A percentile compares a stretch with the other conserved stretches of the same genome.
phyloP scores from a whole-genome alignment of 345 rosid species.

The Boechera stricta region DNA sequence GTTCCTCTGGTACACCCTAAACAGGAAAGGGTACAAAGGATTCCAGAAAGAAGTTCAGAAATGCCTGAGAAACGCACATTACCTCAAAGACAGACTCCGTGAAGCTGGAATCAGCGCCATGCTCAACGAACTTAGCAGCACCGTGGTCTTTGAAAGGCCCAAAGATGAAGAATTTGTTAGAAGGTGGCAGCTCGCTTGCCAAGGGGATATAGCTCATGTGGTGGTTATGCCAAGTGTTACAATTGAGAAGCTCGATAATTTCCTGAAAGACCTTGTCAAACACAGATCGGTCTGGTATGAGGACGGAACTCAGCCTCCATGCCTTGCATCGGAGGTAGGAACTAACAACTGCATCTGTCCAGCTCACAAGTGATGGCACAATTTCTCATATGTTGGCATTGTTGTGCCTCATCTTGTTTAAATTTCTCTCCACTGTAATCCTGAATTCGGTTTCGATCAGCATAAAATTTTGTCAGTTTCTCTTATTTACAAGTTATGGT shows the following conservation, averaged over 20 bases:
- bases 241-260: conserved; percentile 77
- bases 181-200: conserved; percentile 95
- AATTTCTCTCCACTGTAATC: not conserved
- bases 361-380: conserved; percentile 54
- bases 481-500: not conserved
- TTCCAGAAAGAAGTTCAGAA: conserved; percentile 97
- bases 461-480: conserved; percentile 29
- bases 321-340: conserved; percentile 72
- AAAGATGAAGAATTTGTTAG: conserved; percentile 87
- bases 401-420: conserved; percentile 3
- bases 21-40: conserved; percentile 89
- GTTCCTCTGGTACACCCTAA: conserved; percentile 95
- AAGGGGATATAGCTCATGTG: conserved; percentile 83
- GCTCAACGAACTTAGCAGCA: conserved; percentile 95
- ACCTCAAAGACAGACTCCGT: conserved; percentile 68
- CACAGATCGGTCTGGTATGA: conserved; percentile 68
- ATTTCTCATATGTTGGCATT: not conserved
- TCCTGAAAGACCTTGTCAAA: conserved; percentile 65
- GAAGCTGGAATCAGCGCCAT: conserved; percentile 86
- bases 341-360: conserved; percentile 67
- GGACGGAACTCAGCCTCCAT: conserved; percentile 59
- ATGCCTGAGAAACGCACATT: conserved; percentile 90
- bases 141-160: conserved; percentile 94
- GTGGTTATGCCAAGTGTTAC: conserved; percentile 95
- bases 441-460: not conserved